Conservation (phyloP, 176 grass and related monocot species). For the Aechmea fasciata region DNA sequence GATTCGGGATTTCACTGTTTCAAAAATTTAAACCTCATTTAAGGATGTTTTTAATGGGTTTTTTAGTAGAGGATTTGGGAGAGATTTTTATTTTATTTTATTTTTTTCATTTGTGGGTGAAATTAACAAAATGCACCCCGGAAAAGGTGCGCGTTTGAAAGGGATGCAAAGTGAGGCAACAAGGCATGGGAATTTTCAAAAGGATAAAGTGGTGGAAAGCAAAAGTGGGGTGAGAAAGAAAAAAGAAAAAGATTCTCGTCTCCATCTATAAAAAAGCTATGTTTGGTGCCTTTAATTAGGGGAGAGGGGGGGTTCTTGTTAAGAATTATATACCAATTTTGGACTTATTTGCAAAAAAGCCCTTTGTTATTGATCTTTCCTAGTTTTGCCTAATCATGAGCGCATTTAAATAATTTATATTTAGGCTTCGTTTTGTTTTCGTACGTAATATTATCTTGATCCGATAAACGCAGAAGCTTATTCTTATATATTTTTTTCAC, state of each 20-base stretch:
- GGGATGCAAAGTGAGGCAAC: slow-evolving; percentile 5
- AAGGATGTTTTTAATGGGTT: neutral
- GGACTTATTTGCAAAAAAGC: neutral
- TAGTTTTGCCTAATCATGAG: too few species aligned
- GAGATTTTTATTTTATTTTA: too few species aligned
- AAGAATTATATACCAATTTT: neutral
- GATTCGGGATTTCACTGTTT: neutral
- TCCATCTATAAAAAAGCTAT: neutral
- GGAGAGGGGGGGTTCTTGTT: neutral
- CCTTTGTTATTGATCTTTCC: too few species aligned
- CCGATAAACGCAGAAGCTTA: too few species aligned
- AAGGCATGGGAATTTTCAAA: slow-evolving; percentile 55
- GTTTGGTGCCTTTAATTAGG: neutral
- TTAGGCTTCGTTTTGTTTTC: too few species aligned
- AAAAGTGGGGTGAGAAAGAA: neutral
- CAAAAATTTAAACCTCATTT: neutral
- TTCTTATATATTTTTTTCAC: too few species aligned
- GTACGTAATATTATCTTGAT: too few species aligned
- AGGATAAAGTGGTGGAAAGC: slow-evolving; percentile 27
- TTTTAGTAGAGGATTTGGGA: neutral
- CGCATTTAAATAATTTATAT: too few species aligned
- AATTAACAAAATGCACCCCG: neutral
- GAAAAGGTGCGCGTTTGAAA: slow-evolving; percentile 7
- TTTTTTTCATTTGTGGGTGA: neutral
- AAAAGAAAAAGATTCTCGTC: neutral